Evolutionary conservation across 2,329 filamentous ascomycete species (phyloP).

Genomic region (Penicillium freii): DNA sequence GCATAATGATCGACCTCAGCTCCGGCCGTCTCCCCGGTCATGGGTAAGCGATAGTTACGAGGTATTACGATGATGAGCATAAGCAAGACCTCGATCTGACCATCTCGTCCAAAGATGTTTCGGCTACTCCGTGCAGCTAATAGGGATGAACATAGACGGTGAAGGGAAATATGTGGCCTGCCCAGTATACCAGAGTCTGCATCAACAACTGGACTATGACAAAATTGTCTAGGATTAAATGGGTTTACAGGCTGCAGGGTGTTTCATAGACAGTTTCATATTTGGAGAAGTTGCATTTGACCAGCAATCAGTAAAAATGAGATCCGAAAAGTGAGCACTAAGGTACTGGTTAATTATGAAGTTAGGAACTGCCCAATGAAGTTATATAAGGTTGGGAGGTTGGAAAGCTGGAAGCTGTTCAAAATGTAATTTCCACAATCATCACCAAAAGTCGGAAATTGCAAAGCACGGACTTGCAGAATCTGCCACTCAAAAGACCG

Average conservation of each 20-base stretch:
- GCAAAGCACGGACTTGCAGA: background rate
- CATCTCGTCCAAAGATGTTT: slow-evolving; percentile 9
- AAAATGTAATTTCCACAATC: background rate
- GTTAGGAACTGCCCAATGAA: background rate
- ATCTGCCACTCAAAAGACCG: background rate
- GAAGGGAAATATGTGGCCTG: slow-evolving; percentile 1
- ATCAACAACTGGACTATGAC: background rate
- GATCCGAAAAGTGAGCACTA: background rate
- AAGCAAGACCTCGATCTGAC: background rate
- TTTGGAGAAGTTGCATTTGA: background rate
- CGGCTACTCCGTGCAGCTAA: background rate
- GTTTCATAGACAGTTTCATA: slow-evolving; percentile 9
- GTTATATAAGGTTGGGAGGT: background rate
- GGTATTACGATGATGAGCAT: background rate
- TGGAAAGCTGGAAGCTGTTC: background rate
- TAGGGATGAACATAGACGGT: background rate
- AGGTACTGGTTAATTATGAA: background rate
- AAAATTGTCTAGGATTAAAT: background rate
- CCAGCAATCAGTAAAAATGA: background rate
- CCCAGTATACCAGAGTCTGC: background rate
- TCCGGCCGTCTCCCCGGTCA: background rate
- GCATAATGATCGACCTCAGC: background rate
- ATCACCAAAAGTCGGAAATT: background rate
- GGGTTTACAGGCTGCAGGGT: background rate
- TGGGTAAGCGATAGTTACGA: background rate